Percentiles rank a stretch among this genome's conserved stretches.
Evolutionary conservation across 495 filamentous ascomycete genomes (phyloP).

Genomic region (Haplographium delicatum): DNA sequence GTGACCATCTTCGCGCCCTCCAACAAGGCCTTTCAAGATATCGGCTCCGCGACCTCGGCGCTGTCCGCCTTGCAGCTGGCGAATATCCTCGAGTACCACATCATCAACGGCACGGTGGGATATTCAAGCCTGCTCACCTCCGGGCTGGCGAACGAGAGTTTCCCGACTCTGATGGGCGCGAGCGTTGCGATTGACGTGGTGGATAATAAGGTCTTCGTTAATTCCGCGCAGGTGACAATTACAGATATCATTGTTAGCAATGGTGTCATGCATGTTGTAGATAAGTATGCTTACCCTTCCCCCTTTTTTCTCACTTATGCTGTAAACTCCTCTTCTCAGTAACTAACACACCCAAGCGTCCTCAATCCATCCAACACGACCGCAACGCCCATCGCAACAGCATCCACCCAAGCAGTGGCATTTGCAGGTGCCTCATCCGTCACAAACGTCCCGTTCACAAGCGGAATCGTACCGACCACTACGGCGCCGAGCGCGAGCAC

Average conservation of each 20-base stretch:
- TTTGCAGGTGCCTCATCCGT: conserved; percentile 46
- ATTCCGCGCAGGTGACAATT: conserved; percentile 14
- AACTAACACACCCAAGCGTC: conserved; percentile 35
- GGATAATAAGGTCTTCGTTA: conserved; percentile 15
- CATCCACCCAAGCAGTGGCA: conserved; percentile 38
- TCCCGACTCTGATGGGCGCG: conserved; percentile 39
- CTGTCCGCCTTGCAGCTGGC: conserved; percentile 40
- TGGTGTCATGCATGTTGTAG: conserved; percentile 21
- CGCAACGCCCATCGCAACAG: conserved; percentile 40
- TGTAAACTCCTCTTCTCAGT: no score
- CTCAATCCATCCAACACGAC: conserved; percentile 54
- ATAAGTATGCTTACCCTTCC: conserved; percentile 10
- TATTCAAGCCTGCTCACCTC: conserved; percentile 42
- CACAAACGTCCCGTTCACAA: conserved; percentile 42
- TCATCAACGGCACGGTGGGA: conserved; percentile 48
- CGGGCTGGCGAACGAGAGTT: conserved; percentile 29
- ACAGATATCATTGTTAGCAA: conserved; percentile 19
- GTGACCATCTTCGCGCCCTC: conserved; percentile 61
- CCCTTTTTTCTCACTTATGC: not conserved
- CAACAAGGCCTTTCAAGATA: conserved; percentile 57
- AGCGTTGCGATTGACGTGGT: conserved; percentile 1
- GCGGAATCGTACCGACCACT: conserved; percentile 31
- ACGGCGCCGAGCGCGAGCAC: conserved; percentile 32
- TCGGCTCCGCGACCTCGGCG: conserved; percentile 44
- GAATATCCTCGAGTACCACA: conserved; percentile 52